phyloP scores from a whole-genome alignment of 1,139 yeast genomes.

The Saccharomyces hybrid region DNA sequence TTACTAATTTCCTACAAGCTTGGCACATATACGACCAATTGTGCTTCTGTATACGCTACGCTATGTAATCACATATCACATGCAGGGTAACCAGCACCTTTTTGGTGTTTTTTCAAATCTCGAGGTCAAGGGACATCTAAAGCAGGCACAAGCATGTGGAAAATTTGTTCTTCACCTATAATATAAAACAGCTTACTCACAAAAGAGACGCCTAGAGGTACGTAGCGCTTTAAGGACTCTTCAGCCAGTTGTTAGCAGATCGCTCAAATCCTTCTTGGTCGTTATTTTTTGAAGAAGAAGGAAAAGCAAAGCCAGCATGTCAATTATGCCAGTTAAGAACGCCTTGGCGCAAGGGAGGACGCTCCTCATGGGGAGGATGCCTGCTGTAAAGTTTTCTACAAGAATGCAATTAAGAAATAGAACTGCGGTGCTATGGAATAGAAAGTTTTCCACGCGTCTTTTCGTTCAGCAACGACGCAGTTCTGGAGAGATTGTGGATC shows the following conservation, averaged over 20 bases:
- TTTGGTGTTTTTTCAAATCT: not conserved
- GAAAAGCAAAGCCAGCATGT: not conserved
- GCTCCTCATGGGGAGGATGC: conserved; percentile 13
- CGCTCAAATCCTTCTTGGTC: not conserved
- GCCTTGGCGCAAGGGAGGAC: conserved; percentile 18
- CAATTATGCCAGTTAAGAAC: conserved; percentile 17
- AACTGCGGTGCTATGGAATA: conserved; percentile 21
- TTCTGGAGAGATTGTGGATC: conserved; percentile 8
- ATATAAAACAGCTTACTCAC: not conserved
- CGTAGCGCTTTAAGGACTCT: not conserved
- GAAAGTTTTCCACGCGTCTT: conserved; percentile 18
- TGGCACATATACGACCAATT: conserved; percentile 1
- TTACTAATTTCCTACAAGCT: not conserved
- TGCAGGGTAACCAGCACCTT: not conserved
- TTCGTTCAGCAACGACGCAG: conserved; percentile 8
- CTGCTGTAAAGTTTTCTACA: conserved; percentile 14
- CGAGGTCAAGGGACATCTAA: not conserved
- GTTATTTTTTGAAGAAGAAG: not conserved
- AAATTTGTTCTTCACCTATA: not conserved
- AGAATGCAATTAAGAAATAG: conserved; percentile 22
- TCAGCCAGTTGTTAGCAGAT: not conserved
- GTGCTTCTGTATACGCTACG: not conserved
- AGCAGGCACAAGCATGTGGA: not conserved
- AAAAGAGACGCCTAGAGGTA: not conserved
- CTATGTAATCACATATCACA: not conserved